A percentile compares a stretch with the other conserved stretches of the same genome.
Evolutionary conservation across 2,329 filamentous ascomycete species (phyloP).

Genomic region (Microdochium bolleyi): DNA sequence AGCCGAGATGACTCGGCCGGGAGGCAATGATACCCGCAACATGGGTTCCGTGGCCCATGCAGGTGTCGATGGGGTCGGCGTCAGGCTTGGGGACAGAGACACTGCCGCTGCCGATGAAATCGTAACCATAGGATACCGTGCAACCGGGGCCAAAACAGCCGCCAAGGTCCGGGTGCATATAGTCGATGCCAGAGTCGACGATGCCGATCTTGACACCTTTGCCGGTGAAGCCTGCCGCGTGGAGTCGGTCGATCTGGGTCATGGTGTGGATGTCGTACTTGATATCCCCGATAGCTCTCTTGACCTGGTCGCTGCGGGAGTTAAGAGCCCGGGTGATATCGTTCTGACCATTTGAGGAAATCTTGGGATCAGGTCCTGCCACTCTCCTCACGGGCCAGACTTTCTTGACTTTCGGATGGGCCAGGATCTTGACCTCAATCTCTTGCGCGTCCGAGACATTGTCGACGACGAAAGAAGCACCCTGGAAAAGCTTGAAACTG

Average conservation of each 20-base stretch:
- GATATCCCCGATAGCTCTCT: slow-evolving; percentile 4
- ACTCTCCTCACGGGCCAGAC: slow-evolving; percentile 20
- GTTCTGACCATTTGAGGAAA: slow-evolving; percentile 8
- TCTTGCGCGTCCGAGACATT: not conserved
- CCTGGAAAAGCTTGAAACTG: slow-evolving; percentile 11
- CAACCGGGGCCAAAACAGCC: slow-evolving; percentile 27
- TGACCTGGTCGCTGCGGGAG: not conserved
- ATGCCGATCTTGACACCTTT: slow-evolving; percentile 34
- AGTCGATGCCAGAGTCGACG: slow-evolving; percentile 35
- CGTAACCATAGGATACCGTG: slow-evolving; percentile 33
- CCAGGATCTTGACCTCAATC: slow-evolving; percentile 10
- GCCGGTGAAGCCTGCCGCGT: slow-evolving; percentile 33
- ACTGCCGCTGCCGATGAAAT: slow-evolving; percentile 31
- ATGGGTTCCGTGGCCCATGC: slow-evolving; percentile 34
- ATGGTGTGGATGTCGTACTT: slow-evolving; percentile 16
- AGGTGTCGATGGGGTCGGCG: slow-evolving; percentile 28
- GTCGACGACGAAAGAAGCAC: slow-evolving; percentile 10
- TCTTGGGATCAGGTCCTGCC: slow-evolving; percentile 8
- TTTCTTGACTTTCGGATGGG: slow-evolving; percentile 13
- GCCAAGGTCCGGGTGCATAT: slow-evolving; percentile 41
- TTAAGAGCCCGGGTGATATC: slow-evolving; percentile 6
- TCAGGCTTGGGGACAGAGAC: slow-evolving; percentile 22
- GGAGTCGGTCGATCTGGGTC: slow-evolving; percentile 30
- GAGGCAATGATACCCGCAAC: slow-evolving; percentile 32
- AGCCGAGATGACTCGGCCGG: slow-evolving; percentile 9